phyloP scores from a whole-genome alignment of 2,329 filamentous ascomycete genomes.

The Microdochium nivale region DNA sequence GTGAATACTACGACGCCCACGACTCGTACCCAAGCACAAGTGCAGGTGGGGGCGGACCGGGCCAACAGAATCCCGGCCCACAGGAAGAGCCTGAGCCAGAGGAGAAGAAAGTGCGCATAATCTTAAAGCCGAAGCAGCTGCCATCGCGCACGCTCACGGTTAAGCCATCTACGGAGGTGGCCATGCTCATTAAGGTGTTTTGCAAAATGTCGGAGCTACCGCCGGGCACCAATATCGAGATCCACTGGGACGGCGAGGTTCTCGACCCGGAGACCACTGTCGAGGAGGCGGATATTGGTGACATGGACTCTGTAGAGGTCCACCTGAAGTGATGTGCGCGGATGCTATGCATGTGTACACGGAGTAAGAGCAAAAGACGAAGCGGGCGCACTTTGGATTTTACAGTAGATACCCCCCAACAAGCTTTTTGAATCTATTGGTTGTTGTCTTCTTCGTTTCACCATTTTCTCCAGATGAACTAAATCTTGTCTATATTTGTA shows the following conservation, averaged over 20 bases:
- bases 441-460: not conserved
- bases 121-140: slow-evolving; percentile 43
- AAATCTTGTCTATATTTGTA: no score
- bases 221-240: slow-evolving; percentile 42
- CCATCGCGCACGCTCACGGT: slow-evolving; percentile 43
- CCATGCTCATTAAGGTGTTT: slow-evolving; percentile 55
- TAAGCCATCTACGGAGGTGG: slow-evolving; percentile 46
- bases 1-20: slow-evolving; percentile 19
- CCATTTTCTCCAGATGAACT: no score
- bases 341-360: not conserved
- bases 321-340: slow-evolving; percentile 44
- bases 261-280: slow-evolving; percentile 54
- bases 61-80: not conserved
- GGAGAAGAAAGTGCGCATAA: slow-evolving; percentile 36
- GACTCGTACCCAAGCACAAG: slow-evolving; percentile 1
- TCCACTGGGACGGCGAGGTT: slow-evolving; percentile 70
- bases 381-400: not conserved
- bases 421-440: slow-evolving; percentile 1
- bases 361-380: not conserved
- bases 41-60: not conserved
- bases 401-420: not conserved
- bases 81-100: slow-evolving; percentile 9
- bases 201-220: slow-evolving; percentile 43
- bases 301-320: slow-evolving; percentile 70
- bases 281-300: slow-evolving; percentile 60